Evolutionary conservation across 2,329 filamentous ascomycete species (phyloP), one percentile per base, ranked within the genome.

Genomic region (Hysterium pulicare): DNA sequence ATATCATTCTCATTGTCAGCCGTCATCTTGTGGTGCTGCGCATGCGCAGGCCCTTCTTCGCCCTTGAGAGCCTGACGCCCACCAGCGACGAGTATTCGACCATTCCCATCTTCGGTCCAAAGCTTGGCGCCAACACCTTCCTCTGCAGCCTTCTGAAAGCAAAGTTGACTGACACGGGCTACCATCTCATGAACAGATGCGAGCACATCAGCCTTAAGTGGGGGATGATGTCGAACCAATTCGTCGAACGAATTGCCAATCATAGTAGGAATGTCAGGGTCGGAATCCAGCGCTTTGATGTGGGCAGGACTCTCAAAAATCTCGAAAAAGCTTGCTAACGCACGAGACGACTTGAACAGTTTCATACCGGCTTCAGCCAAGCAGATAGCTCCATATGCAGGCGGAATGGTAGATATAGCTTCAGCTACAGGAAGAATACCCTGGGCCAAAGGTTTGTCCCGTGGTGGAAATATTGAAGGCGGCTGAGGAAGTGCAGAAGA

Each of bases 281-380:
- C 91, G 28, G 75, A 73, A 48, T 87, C 82, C 76, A 98, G 83
- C 49, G 84, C 86, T 54, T 86, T 87, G 44, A 98, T 82, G 67
- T 99, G 94, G 13, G 82, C 78, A 2, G 90, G 83, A 52, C 89
- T 97, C 66, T 96, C 88, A 52, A 98, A 98, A n/a, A 97, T 89
- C 62, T 96, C 88, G 51, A 98, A 86, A 62, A 90, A 97, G 53
- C 82, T 87, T 43, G 90, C 84, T 33, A 98, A 76, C 2, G 89
- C 90, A 44, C 82, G 77, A 0, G 90, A 96, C 0, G 82, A 79
- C 44, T 89, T 83, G 56, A 98, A 94, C 61, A 96, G 78, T 56
- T 86, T 86, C 75, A 96, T 86, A 7, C 93, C 93, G 21, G 81
- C 76, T 48, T 87, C 85, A 55, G 96, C 96, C 42, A 99, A 71